phyloP scores from a whole-genome alignment of 1,284 basidiomycete species.

The Porogramme epimiltina region DNA sequence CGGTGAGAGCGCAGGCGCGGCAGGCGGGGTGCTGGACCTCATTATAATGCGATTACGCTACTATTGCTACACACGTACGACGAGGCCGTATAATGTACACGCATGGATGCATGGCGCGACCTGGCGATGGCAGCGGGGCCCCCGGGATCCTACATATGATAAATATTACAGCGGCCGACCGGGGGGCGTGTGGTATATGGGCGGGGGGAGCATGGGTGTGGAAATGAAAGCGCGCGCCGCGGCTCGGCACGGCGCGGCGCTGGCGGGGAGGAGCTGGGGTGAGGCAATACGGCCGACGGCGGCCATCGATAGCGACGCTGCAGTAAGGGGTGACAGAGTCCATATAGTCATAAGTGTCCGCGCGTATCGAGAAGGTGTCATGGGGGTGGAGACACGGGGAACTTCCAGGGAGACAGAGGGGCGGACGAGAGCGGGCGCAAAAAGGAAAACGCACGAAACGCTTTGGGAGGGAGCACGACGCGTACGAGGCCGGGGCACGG shows the following conservation, averaged over 20 bases:
- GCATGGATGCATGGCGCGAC: conserved; percentile 7
- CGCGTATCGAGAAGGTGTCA: too few species aligned
- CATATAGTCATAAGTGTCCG: too few species aligned
- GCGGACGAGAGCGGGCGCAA: conserved; percentile 5
- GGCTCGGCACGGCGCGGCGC: too few species aligned
- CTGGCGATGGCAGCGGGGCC: too few species aligned
- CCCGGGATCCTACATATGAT: conserved; percentile 16
- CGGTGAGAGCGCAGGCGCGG: conserved; percentile 22
- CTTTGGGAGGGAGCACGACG: too few species aligned
- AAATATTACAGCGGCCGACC: conserved; percentile 17
- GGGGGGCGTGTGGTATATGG: conserved; percentile 13
- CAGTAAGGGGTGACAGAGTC: too few species aligned
- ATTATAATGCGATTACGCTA: conserved; percentile 11
- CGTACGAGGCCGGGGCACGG: too few species aligned
- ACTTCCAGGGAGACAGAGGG: conserved; percentile 1
- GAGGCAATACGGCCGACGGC: background rate
- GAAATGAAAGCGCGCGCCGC: too few species aligned
- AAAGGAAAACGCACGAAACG: background rate
- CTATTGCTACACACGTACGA: conserved; percentile 23
- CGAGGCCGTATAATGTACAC: conserved; percentile 15
- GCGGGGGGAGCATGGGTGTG: background rate
- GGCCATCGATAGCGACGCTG: conserved; percentile 11
- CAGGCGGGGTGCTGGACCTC: background rate
- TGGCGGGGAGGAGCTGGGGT: background rate
- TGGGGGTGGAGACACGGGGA: too few species aligned